Evolutionary conservation across 169 alveolate genomes (phyloP).

Genomic region (Theileria sp.): DNA sequence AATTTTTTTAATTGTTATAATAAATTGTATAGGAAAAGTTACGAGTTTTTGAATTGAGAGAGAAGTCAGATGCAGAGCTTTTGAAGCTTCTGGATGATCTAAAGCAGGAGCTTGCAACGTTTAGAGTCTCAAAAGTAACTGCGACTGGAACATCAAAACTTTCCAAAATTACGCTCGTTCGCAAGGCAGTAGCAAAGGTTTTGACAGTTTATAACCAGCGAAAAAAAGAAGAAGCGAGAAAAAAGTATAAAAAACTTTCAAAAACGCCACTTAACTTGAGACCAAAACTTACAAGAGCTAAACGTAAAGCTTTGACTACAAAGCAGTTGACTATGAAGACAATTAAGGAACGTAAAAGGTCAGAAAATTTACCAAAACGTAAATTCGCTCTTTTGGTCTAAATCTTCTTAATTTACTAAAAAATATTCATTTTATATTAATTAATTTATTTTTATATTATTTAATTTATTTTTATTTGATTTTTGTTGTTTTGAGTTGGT

Average conservation of each 20-base stretch:
- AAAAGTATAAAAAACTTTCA: conserved; percentile 77
- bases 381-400: conserved; percentile 55
- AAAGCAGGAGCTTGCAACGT: conserved; percentile 88
- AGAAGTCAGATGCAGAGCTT: conserved; percentile 85
- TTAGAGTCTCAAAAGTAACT: conserved; percentile 87
- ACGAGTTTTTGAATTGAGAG: conserved; percentile 84
- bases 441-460: too few species aligned
- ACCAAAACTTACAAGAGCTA: conserved; percentile 88
- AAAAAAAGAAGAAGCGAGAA: conserved; percentile 82
- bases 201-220: conserved; percentile 90
- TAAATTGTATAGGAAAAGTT: conserved; percentile 71
- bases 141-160: conserved; percentile 88
- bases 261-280: conserved; percentile 87
- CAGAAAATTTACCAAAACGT: conserved; percentile 64
- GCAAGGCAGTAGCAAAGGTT: conserved; percentile 91
- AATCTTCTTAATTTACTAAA: neutral
- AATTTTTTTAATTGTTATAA: neutral
- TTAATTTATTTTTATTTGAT: neutral
- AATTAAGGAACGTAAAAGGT: conserved; percentile 73
- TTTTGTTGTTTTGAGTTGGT: neutral
- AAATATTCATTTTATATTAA: too few species aligned
- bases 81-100: conserved; percentile 85
- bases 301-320: conserved; percentile 86
- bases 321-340: conserved; percentile 83
- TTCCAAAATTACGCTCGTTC: conserved; percentile 82